Evolutionary conservation across 1,284 basidiomycete species (phyloP).

Genomic region (Pseudozyma hubeiensis): DNA sequence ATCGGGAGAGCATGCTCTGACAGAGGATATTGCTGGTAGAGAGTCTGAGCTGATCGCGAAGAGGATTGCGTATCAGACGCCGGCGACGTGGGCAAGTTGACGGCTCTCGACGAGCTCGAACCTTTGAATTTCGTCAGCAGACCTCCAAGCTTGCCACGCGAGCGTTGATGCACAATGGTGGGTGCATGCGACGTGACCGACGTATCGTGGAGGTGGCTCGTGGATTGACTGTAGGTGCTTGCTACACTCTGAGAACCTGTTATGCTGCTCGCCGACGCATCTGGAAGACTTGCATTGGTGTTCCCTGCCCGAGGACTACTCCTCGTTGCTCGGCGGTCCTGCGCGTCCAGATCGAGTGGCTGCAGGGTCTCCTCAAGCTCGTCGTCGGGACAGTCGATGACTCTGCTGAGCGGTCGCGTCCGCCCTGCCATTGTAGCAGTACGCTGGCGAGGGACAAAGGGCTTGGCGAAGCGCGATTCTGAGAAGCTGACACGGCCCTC

Average conservation of each 20-base stretch:
- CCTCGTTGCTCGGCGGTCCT: neutral
- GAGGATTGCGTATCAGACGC: slow-evolving; percentile 2
- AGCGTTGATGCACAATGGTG: slow-evolving; percentile 11
- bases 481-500: slow-evolving; percentile 40
- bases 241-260: slow-evolving; percentile 25
- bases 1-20: neutral
- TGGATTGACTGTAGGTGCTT: slow-evolving; percentile 37
- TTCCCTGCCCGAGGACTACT: no score
- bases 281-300: slow-evolving; percentile 4
- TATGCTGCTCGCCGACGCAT: slow-evolving; percentile 13
- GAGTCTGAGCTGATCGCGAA: slow-evolving; percentile 4
- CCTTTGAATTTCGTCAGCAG: slow-evolving; percentile 31
- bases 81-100: slow-evolving; percentile 9
- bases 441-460: slow-evolving; percentile 32
- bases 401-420: slow-evolving; percentile 34
- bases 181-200: slow-evolving; percentile 2
- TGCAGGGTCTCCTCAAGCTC: slow-evolving; percentile 9
- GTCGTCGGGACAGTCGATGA: slow-evolving; percentile 32
- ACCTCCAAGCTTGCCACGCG: slow-evolving; percentile 24
- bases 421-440: slow-evolving; percentile 9
- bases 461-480: slow-evolving; percentile 42
- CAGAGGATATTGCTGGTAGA: neutral
- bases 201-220: slow-evolving; percentile 19
- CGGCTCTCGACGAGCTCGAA: slow-evolving; percentile 20
- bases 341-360: neutral